Base-by-base conservation (phyloP, 768 basidiomycete species). In the Hypholoma sublateritium region DNA sequence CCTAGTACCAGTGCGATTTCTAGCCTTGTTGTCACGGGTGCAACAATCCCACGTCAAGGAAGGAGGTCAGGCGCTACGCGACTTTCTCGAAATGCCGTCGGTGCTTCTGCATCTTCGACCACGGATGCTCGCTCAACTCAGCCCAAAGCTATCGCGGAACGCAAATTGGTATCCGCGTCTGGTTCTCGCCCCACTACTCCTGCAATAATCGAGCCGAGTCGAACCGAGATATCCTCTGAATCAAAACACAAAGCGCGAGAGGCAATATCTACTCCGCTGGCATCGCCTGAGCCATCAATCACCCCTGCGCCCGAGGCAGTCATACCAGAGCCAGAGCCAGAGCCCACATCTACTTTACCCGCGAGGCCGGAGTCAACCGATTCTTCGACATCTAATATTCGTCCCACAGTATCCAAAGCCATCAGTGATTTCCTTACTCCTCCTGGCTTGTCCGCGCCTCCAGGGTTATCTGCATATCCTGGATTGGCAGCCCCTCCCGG, bases 101-200 rank as follows among this genome's bases (percentile, higher is more conserved):
- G 65, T 22, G 55, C 67, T 34, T 49, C 59, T 9, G 22, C 53
- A 12, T n/a, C 72, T 32, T 61, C 65, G 6, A 35, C 63, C 7
- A 59, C 47, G 22, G 80, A 82, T 16, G 51, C 66, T 32, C 78
- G 77, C 45, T 7, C 67, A 13, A 53, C 70, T 37, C 60, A 61
- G 17, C 43, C 72, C 51, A 76, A 79, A 45, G 46, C 69, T 6
- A 65, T 69, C n/a, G 69, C 71, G 28, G 85, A 84, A 44, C 73
- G 76, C 24, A 87, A 79, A 63, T 42, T 63, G 11, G 60, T 72
- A 24, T 68, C 73, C 9, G 81, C 81, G 58, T 66, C 81, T 1
- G 68, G 80, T 25, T 86, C 89, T 17, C 87, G 88, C 8, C 86
- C 89, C 21, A 71, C 84, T 3, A 89, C 89, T 8, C 77, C 69